Percentiles rank a stretch among this genome's conserved stretches.
phyloP scores from a whole-genome alignment of 2,329 filamentous ascomycete genomes.

The Xylaria arbuscula region DNA sequence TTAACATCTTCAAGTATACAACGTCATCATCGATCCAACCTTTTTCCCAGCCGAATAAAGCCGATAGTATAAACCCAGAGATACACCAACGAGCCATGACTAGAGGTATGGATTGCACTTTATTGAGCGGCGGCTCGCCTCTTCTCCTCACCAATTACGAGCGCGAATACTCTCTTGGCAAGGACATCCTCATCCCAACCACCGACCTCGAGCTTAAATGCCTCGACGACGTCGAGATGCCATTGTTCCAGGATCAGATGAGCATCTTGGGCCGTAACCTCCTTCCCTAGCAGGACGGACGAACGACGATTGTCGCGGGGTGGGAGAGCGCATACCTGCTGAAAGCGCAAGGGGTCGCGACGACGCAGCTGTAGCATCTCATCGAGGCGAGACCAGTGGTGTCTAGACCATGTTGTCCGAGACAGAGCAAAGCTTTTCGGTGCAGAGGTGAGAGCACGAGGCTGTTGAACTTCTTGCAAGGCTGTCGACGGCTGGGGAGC shows the following conservation, averaged over 20 bases:
- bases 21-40: background rate
- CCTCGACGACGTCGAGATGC: slow-evolving; percentile 69
- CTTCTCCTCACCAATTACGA: slow-evolving; percentile 63
- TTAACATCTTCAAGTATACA: background rate
- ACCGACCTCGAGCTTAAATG: slow-evolving; percentile 60
- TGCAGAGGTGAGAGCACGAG: background rate
- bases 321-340: slow-evolving; percentile 43
- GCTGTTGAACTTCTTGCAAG: background rate
- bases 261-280: slow-evolving; percentile 59
- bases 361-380: slow-evolving; percentile 62
- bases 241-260: slow-evolving; percentile 63
- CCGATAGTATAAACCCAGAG: background rate
- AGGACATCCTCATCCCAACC: slow-evolving; percentile 63
- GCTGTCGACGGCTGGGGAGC: background rate
- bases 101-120: background rate
- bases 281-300: slow-evolving; percentile 59
- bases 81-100: background rate
- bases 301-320: slow-evolving; percentile 29
- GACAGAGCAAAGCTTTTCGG: slow-evolving; percentile 50
- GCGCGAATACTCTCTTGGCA: slow-evolving; percentile 64
- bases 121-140: slow-evolving; percentile 37
- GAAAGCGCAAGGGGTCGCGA: slow-evolving; percentile 55
- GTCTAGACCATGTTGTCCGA: slow-evolving; percentile 59
- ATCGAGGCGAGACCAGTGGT: slow-evolving; percentile 67
- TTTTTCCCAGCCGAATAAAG: slow-evolving; percentile 2